A percentile compares a stretch with the other conserved stretches of the same genome.
Conservation (phyloP, 2,329 filamentous ascomycete genomes). For the Aspergillus sp. region DNA sequence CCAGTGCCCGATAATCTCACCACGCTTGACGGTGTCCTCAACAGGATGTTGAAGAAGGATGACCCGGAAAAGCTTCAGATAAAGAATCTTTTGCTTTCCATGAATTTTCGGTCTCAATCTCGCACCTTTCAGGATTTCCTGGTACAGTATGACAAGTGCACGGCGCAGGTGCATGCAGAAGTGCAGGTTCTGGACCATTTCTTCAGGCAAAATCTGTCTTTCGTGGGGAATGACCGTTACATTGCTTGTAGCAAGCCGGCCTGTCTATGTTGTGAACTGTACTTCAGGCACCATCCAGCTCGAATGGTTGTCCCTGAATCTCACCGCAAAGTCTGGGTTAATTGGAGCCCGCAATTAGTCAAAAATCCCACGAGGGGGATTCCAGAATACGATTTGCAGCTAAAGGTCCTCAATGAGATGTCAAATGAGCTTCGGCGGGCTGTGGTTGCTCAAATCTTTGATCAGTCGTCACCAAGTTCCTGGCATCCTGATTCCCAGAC, state of each 20-base stretch:
- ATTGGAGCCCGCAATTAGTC: constrained; percentile 30
- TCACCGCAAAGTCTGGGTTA: constrained; percentile 32
- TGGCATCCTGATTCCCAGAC: constrained; percentile 25
- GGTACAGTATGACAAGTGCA: constrained; percentile 12
- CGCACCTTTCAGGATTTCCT: constrained; percentile 28
- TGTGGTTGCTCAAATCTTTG: constrained; percentile 25
- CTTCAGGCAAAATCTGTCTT: constrained; percentile 32
- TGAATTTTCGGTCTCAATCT: constrained; percentile 30
- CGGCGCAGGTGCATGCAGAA: constrained; percentile 46
- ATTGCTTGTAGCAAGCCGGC: constrained; percentile 56
- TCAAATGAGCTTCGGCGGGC: constrained; percentile 25
- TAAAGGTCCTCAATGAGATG: constrained; percentile 30
- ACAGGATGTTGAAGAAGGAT: constrained; percentile 27
- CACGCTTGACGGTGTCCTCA: constrained; percentile 25
- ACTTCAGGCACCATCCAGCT: constrained; percentile 32
- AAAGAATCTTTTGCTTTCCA: constrained; percentile 23
- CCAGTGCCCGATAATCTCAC: constrained; percentile 23
- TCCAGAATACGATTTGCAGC: constrained; percentile 15
- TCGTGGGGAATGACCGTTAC: constrained; percentile 46
- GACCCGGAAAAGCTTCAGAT: constrained; percentile 14
- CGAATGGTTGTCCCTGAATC: constrained; percentile 26
- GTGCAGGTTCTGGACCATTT: constrained; percentile 54
- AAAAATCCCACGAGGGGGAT: constrained; percentile 12
- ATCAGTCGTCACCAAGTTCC: constrained; percentile 18
- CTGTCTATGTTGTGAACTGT: constrained; percentile 51